Evolutionary conservation across 2,329 filamentous ascomycete genomes (phyloP), one percentile per base, ranked within the genome.

Genomic region (Rugonectria rugulosa): DNA sequence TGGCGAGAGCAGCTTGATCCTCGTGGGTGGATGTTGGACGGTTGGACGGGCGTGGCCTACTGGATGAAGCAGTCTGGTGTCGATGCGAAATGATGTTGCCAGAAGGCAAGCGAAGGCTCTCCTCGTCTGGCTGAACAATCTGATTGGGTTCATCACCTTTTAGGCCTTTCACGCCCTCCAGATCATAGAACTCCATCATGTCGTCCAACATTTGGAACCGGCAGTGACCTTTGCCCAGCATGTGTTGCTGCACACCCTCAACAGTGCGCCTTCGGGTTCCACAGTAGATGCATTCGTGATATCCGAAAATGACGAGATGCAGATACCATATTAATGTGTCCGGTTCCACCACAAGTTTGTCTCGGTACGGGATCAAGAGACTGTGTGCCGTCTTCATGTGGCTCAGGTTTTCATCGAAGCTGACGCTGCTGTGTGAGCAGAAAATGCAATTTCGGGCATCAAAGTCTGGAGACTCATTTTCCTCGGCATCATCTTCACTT

Each of bases 351-450:
- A 71, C 61, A 1, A 85, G 67, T 8, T 72, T 64, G 1, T 76
- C 64, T 41, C 61, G 70, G 27, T 75, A 65, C 1, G 75, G 76
- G 12, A 83, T 65, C 36, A 74, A 72, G 24, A 85, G 73, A 45
- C 79, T 73, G 62, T 85, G 82, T 3, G 68, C 51, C 21, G 72
- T 72, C 31, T 72, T 73, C 82, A 85, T 85, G 67, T 85, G 82
- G 2, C 51, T 41, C 6, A 81, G 41, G 51, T 74, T 82, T 3
- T 68, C 60, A 5, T 73, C 60, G 3, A 81, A 70, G 9, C 59
- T 64, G 1, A 55, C 23, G 6, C 63, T 72, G 5, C 54, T 23
- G 1, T 58, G 38, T 5, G 64, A 62, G 66, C 80, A 82, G 64
- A 82, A 81, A 9, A 81, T 67, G 53, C 78, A 81, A 31, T 72